Evolutionary conservation across 1,284 basidiomycete genomes (phyloP), one percentile per base, ranked within the genome.

Genomic region (Ustilago tritici): DNA sequence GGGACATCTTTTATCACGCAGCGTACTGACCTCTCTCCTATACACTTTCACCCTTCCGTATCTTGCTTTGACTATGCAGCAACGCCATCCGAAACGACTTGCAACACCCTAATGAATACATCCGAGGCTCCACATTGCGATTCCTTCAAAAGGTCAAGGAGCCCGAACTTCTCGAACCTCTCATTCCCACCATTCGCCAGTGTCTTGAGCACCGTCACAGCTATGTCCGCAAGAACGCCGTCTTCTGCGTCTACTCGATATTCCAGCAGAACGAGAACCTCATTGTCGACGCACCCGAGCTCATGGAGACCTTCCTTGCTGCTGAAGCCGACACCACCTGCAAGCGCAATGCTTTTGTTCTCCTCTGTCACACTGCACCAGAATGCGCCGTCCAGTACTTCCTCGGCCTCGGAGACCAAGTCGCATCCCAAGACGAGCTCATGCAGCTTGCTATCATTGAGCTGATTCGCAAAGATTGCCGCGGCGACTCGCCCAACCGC

Each of bases 101-200:
- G 93, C 96, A 99, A 93, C 97, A 99, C 86, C 95, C 97, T 7
- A 99, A 99, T 86, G 97, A 99, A 89, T 99, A 98, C 88, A 98
- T 99, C 81, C 93, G 97, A 46, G 97, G 97, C 59, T 95, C 95
- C 41, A 98, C 95, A 9, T 91, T 99, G 40, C 93, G 97, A 50
- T 98, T 97, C 89, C 90, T 99, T 11, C 95, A 98, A 88, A 99
- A 99, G 89, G 90, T 95, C 63, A 93, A 93, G 85, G 97, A 99
- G 84, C 89, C 92, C 8, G 97, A 99, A 87, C 91, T 99, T 17
- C 91, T 99, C 43, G 97, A 99, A 88, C 96, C 97, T 17, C 91
- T 99, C 66, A 91, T 99, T 68, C 95, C 97, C 5, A 95, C 93
- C 38, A 94, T 95, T 82, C 92, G 96, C 53, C 89, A 93, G 52